phyloP scores from a whole-genome alignment of 169 alveolate species.

The Plasmodium coatneyi region DNA sequence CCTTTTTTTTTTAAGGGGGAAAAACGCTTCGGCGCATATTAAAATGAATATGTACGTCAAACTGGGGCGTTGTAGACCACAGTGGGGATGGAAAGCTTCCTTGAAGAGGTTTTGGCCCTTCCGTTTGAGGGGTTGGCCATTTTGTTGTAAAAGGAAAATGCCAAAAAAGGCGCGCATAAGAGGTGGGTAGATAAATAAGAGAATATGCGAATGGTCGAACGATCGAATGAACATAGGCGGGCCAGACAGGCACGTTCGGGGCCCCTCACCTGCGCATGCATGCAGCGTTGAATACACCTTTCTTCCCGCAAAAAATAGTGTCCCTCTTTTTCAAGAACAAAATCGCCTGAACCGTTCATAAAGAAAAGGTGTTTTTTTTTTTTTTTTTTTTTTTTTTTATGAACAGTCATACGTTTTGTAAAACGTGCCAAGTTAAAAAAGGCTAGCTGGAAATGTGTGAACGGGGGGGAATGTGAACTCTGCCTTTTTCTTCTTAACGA shows the following conservation, averaged over 20 bases:
- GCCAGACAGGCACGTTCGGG: not conserved
- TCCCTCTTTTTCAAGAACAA: not conserved
- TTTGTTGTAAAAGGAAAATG: not conserved
- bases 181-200: not conserved
- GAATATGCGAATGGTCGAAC: not conserved
- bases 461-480: not conserved
- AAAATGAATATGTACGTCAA: not conserved
- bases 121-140: not conserved
- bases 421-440: conserved; percentile 10
- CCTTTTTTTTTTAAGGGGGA: not conserved
- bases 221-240: not conserved
- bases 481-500: not conserved
- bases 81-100: not conserved
- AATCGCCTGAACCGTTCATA: conserved; percentile 41
- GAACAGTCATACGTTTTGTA: not conserved
- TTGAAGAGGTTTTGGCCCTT: not conserved
- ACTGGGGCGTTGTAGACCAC: not conserved
- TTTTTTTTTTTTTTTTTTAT: conserved; percentile 19
- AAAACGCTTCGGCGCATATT: not conserved
- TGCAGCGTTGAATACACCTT: not conserved
- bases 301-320: not conserved
- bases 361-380: not conserved
- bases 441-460: conserved; percentile 8
- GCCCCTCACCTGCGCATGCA: not conserved
- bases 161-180: not conserved